These are phyloP conservation scores for Fusarium nanum DNA, from an alignment of 2,329 filamentous ascomycete species.

Conservation along the genomic window DNA sequence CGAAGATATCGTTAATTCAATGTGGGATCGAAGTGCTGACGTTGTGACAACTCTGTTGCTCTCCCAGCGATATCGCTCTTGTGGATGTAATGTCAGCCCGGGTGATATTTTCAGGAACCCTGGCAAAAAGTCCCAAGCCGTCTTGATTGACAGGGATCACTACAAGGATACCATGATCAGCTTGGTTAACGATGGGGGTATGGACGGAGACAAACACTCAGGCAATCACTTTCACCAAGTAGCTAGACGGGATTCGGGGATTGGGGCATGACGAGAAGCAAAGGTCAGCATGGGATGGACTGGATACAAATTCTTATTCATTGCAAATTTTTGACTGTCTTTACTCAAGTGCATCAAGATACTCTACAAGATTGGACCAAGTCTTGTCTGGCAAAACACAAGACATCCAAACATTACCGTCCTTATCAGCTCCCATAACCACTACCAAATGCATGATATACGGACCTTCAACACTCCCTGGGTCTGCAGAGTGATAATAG, in stretches of 20 bases:
- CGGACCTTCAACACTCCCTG: constrained; percentile 16
- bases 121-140: neutral
- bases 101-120: neutral
- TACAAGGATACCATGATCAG: neutral
- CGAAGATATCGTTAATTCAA: neutral
- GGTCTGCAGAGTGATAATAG: constrained; percentile 30
- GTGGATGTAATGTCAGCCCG: neutral
- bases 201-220: neutral
- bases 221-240: neutral
- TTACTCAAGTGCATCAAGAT: constrained; percentile 12
- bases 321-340: neutral
- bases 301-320: neutral
- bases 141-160: neutral
- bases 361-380: constrained; percentile 19
- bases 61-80: neutral
- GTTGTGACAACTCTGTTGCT: neutral
- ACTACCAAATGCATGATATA: constrained; percentile 28
- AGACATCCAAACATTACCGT: constrained; percentile 26
- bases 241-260: neutral
- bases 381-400: constrained; percentile 20
- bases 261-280: neutral
- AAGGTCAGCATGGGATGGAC: neutral
- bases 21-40: neutral
- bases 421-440: constrained; percentile 14
- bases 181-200: neutral